Evolutionary conservation across 768 basidiomycete genomes (phyloP).

Genomic region (Baorangia bicolor): DNA sequence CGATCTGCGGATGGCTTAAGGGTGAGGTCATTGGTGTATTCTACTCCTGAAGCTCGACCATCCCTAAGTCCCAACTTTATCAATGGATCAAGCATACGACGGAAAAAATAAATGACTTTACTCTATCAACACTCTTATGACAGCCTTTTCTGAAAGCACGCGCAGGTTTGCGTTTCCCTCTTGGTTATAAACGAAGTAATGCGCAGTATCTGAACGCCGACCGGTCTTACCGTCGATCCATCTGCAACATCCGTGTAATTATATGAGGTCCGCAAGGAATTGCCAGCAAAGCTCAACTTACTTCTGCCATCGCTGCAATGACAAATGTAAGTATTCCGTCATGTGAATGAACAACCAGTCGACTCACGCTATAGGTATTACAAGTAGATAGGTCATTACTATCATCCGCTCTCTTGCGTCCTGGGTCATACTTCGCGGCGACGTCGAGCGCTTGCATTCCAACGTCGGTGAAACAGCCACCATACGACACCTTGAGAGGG

Average conservation of each 20-base stretch:
- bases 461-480: conserved; percentile 38
- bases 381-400: conserved; percentile 43
- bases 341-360: not conserved
- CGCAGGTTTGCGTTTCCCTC: conserved; percentile 41
- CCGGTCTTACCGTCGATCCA: conserved; percentile 54
- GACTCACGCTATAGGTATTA: conserved; percentile 49
- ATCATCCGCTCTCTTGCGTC: conserved; percentile 43
- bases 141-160: conserved; percentile 41
- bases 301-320: conserved; percentile 52
- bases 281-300: conserved; percentile 22
- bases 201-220: conserved; percentile 54
- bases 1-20: conserved; percentile 20
- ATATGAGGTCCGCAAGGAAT: not conserved
- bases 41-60: conserved; percentile 45
- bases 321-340: not conserved
- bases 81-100: not conserved
- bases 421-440: conserved; percentile 46
- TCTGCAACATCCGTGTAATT: conserved; percentile 30
- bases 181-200: conserved; percentile 52
- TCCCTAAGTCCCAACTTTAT: conserved; percentile 13
- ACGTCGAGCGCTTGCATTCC: conserved; percentile 47
- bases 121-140: conserved; percentile 52
- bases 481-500: conserved; percentile 24
- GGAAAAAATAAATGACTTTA: conserved; percentile 21
- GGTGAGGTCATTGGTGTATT: conserved; percentile 41